A percentile compares a stretch with the other conserved stretches of the same genome.
These are phyloP conservation scores for Mercurialis annua DNA, from an alignment of 345 rosid species.

Conservation along the genomic window DNA sequence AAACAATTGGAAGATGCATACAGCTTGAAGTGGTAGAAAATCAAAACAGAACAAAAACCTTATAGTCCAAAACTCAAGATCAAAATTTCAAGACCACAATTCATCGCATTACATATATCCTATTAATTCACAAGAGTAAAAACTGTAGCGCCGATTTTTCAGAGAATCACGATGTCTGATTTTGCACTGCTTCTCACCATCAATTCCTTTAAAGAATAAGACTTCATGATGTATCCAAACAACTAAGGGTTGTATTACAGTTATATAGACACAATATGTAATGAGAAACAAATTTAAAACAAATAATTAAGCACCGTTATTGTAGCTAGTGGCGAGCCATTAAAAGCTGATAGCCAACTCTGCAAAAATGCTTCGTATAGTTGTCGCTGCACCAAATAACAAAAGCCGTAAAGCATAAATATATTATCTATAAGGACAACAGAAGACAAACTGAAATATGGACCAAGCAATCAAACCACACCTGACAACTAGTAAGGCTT, in stretches of 20 bases:
- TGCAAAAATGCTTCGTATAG: constrained; percentile 86
- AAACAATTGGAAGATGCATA: no score
- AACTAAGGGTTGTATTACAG: no score
- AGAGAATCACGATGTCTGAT: background rate
- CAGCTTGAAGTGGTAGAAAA: no score
- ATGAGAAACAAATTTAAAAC: constrained; percentile 1
- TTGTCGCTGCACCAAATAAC: constrained; percentile 53
- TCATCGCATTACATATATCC: background rate
- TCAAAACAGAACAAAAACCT: no score
- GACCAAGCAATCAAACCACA: constrained; percentile 23
- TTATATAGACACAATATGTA: background rate
- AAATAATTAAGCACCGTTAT: constrained; percentile 56
- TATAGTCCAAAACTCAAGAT: background rate
- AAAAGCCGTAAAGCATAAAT: background rate
- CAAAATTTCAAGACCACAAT: no score
- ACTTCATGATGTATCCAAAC: no score
- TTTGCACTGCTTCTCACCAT: background rate
- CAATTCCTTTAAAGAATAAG: background rate
- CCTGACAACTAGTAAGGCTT: constrained; percentile 85
- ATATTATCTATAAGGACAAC: constrained; percentile 12
- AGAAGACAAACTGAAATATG: background rate
- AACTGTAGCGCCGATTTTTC: no score
- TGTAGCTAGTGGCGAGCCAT: constrained; percentile 97
- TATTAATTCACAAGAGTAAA: background rate
- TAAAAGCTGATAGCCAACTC: constrained; percentile 89